Percentiles rank a stretch among this genome's conserved stretches.
phyloP scores from a whole-genome alignment of 75 land plant species.

The Pinus tabuliformis region DNA sequence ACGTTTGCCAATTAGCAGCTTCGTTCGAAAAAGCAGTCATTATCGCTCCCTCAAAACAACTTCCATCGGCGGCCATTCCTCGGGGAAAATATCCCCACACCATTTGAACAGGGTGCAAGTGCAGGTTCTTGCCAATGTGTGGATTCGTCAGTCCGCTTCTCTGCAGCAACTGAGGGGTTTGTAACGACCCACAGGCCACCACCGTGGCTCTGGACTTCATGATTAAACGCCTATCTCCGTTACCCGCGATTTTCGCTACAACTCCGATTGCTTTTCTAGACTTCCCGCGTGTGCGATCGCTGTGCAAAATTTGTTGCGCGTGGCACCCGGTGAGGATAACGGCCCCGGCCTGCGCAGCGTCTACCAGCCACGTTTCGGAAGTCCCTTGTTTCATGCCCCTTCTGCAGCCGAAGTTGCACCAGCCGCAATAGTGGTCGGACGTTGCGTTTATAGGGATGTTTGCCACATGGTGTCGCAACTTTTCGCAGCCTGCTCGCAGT shows the following conservation, averaged over 20 bases:
- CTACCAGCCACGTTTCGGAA: conserved; percentile 77
- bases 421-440: conserved; percentile 63
- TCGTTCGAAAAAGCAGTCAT: conserved; percentile 22
- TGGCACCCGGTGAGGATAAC: conserved; percentile 57
- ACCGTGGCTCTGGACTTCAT: conserved; percentile 30
- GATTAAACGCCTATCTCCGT: background rate
- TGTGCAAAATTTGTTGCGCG: conserved; percentile 43
- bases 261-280: conserved; percentile 4
- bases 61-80: conserved; percentile 13
- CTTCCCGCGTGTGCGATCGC: background rate
- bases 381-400: conserved; percentile 74
- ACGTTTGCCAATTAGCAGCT: background rate
- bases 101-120: conserved; percentile 29
- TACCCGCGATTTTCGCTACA: conserved; percentile 17
- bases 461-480: conserved; percentile 31
- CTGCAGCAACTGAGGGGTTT: conserved; percentile 32
- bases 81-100: conserved; percentile 44
- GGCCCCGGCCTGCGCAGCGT: conserved; percentile 57
- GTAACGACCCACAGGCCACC: conserved; percentile 27
- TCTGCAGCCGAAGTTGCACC: conserved; percentile 65
- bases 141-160: conserved; percentile 30
- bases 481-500: conserved; percentile 26
- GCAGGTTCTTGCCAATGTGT: conserved; percentile 33
- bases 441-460: conserved; percentile 45
- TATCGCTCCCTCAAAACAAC: conserved; percentile 32